Evolutionary conservation across 148 eudicot genomes (phyloP).

Genomic region (Rhododendron mucronatum): DNA sequence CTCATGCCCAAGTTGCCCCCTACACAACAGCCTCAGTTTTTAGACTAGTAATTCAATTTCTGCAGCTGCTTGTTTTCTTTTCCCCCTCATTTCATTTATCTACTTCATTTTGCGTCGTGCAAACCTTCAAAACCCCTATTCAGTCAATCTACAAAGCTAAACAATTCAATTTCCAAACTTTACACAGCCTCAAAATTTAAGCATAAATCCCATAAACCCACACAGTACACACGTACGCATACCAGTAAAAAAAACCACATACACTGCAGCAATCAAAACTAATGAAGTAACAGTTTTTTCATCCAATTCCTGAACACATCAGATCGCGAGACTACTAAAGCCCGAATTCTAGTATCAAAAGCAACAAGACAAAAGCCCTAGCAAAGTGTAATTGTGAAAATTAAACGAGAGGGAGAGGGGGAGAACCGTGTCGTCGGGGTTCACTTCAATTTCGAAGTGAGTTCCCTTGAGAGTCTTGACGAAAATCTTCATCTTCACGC

Average conservation of each 20-base stretch:
- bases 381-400: neutral
- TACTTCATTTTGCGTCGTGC: neutral
- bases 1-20: neutral
- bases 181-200: neutral
- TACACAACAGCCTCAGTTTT: neutral
- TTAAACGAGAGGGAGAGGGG: neutral
- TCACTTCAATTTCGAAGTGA: slow-evolving; percentile 68
- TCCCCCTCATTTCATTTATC: neutral
- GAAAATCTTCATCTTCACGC: slow-evolving; percentile 52
- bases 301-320: neutral
- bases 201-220: neutral
- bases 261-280: neutral
- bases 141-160: neutral
- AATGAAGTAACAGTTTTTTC: neutral
- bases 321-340: neutral
- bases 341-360: neutral
- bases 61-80: neutral
- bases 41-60: neutral
- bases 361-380: neutral
- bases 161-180: neutral
- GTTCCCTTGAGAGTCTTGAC: slow-evolving; percentile 71
- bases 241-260: neutral
- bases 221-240: neutral
- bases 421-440: slow-evolving; percentile 53
- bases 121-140: neutral